Conservation (phyloP, 257 asterid species). For the Jaltomata sinuosa region DNA sequence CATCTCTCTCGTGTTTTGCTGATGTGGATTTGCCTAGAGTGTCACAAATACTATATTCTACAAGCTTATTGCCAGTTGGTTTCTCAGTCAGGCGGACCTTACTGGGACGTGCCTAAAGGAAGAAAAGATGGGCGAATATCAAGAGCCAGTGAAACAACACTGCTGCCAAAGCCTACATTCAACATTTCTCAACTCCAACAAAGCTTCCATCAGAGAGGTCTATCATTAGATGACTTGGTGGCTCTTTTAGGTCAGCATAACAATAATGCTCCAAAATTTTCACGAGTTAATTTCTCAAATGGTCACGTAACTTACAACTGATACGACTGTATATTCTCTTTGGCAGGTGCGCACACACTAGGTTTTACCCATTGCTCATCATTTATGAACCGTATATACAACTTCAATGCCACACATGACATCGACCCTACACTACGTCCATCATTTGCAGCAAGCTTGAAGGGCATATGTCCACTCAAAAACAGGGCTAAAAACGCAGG, state of each 20-base stretch:
- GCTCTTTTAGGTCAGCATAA: slow-evolving; percentile 53
- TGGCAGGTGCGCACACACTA: slow-evolving; percentile 72
- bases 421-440: slow-evolving; percentile 62
- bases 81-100: slow-evolving; percentile 68
- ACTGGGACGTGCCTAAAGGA: slow-evolving; percentile 72
- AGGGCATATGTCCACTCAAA: slow-evolving; percentile 40
- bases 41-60: neutral
- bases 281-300: neutral
- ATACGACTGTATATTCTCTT: neutral
- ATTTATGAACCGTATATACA: slow-evolving; percentile 45
- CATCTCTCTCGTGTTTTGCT: too few relatives aligned
- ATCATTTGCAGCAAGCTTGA: slow-evolving; percentile 43
- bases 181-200: slow-evolving; percentile 49
- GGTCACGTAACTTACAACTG: neutral
- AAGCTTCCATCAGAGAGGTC: slow-evolving; percentile 56
- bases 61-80: neutral
- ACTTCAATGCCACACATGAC: slow-evolving; percentile 65
- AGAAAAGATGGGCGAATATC: slow-evolving; percentile 73
- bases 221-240: slow-evolving; percentile 48
- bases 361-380: slow-evolving; percentile 87
- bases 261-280: neutral
- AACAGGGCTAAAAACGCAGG: slow-evolving; percentile 54
- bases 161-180: slow-evolving; percentile 60
- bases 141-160: slow-evolving; percentile 50
- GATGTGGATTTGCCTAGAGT: neutral